Evolutionary conservation across 768 basidiomycete species (phyloP).

Genomic region (Tulasnella sp.): DNA sequence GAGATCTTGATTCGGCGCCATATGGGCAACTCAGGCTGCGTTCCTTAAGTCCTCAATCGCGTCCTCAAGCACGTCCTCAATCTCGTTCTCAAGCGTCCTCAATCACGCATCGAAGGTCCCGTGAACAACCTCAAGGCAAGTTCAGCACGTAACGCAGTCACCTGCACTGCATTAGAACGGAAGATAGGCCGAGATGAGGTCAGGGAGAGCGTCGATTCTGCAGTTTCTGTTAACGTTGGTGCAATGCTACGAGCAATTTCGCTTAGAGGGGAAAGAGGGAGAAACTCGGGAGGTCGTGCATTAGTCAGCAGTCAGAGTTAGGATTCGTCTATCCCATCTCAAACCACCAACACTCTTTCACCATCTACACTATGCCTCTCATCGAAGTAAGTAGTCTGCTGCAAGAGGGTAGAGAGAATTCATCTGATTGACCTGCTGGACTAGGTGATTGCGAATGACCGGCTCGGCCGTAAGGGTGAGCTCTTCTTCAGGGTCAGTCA

Average conservation of each 20-base stretch:
- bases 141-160: neutral
- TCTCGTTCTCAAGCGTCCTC: no score
- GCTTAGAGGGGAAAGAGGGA: neutral
- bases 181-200: neutral
- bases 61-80: neutral
- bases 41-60: neutral
- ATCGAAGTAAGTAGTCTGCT: conserved; percentile 59
- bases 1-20: neutral
- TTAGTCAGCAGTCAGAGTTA: neutral
- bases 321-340: neutral
- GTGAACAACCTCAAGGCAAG: neutral
- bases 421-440: neutral
- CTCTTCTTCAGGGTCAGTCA: conserved; percentile 28
- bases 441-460: no score
- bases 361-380: conserved; percentile 44
- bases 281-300: neutral
- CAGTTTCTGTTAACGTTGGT: neutral
- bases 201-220: neutral
- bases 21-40: neutral
- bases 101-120: neutral
- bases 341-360: neutral
- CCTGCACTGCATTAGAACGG: neutral
- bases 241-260: neutral
- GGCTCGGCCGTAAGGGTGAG: no score
- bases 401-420: conserved; percentile 62